Evolutionary conservation across 305 asterid genomes (phyloP).

Genomic region (Fraxinus paxiana): DNA sequence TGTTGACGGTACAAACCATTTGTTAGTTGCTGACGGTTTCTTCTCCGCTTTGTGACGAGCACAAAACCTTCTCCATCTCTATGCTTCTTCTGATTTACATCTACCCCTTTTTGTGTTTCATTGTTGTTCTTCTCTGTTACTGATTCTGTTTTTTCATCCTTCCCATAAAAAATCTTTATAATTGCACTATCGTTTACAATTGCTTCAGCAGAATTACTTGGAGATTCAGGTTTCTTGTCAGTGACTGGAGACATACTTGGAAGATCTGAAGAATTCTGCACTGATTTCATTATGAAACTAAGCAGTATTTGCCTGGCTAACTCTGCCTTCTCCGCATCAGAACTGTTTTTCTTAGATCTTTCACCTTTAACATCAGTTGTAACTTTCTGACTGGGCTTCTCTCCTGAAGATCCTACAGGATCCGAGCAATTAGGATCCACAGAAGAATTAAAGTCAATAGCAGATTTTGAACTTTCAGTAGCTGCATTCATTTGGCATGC

Average conservation of each 20-base stretch:
- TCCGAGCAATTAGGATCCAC: conserved; percentile 37
- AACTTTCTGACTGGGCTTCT: conserved; percentile 43
- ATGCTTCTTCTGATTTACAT: conserved; percentile 37
- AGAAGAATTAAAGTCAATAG: conserved; percentile 40
- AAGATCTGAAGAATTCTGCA: conserved; percentile 61
- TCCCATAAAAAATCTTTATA: conserved; percentile 63
- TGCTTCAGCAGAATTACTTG: conserved; percentile 67
- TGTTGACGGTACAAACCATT: conserved; percentile 66
- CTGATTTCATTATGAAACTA: conserved; percentile 92
- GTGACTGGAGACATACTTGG: conserved; percentile 33
- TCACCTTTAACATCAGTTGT: conserved; percentile 37
- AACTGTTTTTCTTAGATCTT: conserved; percentile 43
- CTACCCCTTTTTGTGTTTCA: conserved; percentile 31
- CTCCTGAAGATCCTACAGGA: conserved; percentile 37
- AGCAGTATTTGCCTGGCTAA: conserved; percentile 89
- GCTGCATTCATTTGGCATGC: conserved; percentile 50
- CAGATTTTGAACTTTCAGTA: conserved; percentile 46
- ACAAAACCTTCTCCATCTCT: conserved; percentile 90
- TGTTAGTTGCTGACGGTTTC: conserved; percentile 73
- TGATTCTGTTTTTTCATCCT: conserved; percentile 43
- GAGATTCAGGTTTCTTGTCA: conserved; percentile 47
- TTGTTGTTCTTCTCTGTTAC: conserved; percentile 31
- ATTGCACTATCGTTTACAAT: conserved; percentile 74
- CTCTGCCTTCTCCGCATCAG: conserved; percentile 79
- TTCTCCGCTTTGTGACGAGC: conserved; percentile 79